A percentile compares a stretch with the other conserved stretches of the same genome.
Conservation (phyloP, 805 yeast genomes). For the Tetrapisispora nanseiensis region DNA sequence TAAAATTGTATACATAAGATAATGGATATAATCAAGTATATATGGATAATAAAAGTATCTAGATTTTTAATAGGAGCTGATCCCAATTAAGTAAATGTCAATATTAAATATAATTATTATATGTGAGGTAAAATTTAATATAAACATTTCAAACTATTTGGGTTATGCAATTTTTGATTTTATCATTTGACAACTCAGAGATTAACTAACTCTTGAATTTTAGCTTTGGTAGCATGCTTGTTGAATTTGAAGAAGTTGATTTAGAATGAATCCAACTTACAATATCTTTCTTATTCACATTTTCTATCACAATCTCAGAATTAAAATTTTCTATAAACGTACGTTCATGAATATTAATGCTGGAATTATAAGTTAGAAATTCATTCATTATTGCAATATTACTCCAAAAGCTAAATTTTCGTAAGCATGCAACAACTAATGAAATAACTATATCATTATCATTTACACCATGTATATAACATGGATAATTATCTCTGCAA, state of each 20-base stretch:
- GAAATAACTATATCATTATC: slow-evolving; percentile 78
- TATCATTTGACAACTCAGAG: too few species aligned
- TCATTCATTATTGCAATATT: slow-evolving; percentile 80
- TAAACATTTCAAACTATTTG: not conserved
- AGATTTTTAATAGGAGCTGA: too few species aligned
- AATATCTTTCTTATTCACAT: slow-evolving; percentile 20
- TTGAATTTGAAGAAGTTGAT: slow-evolving; percentile 4
- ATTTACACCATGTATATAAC: slow-evolving; percentile 74
- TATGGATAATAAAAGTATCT: not conserved
- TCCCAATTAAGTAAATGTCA: too few species aligned
- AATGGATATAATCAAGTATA: too few species aligned
- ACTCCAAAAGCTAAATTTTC: slow-evolving; percentile 83
- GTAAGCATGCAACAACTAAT: slow-evolving; percentile 72
- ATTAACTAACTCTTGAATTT: slow-evolving; percentile 6
- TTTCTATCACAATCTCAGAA: slow-evolving; percentile 34
- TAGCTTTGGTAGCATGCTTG: slow-evolving; percentile 15
- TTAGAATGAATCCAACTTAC: slow-evolving; percentile 27
- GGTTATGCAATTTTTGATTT: not conserved
- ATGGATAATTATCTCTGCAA: slow-evolving; percentile 52
- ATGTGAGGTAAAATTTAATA: too few species aligned
- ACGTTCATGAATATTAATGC: slow-evolving; percentile 74
- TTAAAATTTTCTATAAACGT: slow-evolving; percentile 74
- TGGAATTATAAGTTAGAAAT: slow-evolving; percentile 64
- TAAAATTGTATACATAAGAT: not conserved
- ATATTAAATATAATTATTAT: too few species aligned